Conservation (phyloP, 2,329 filamentous ascomycete species). For the Aspergillus sp. region DNA sequence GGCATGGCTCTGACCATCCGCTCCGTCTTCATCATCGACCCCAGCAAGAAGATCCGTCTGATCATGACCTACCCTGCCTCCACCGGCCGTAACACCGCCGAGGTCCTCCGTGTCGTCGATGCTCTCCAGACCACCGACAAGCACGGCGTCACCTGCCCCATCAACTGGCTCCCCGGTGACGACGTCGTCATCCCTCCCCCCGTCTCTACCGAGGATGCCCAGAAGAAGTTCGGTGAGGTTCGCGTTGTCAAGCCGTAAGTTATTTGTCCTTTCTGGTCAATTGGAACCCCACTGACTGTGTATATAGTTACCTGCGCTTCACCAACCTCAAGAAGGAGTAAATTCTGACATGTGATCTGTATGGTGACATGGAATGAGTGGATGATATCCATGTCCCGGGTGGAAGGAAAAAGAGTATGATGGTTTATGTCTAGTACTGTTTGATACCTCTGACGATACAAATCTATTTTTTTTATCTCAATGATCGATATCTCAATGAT, state of each 20-base stretch:
- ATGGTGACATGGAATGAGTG: background rate
- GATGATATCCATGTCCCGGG: constrained; percentile 1
- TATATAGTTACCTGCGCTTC: constrained; percentile 37
- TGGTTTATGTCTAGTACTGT: constrained; percentile 6
- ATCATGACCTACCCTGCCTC: constrained; percentile 92
- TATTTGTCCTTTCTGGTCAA: background rate
- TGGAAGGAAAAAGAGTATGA: constrained; percentile 9
- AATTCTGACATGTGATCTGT: constrained; percentile 8
- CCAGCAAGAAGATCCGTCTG: constrained; percentile 87
- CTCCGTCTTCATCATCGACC: constrained; percentile 93
- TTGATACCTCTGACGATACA: constrained; percentile 12
- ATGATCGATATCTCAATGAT: background rate
- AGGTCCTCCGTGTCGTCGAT: constrained; percentile 77
- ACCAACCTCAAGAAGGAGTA: constrained; percentile 36
- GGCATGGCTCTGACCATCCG: constrained; percentile 89
- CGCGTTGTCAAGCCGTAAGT: constrained; percentile 59
- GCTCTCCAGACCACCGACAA: constrained; percentile 83
- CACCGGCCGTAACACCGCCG: constrained; percentile 78
- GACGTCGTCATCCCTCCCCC: constrained; percentile 89
- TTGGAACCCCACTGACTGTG: constrained; percentile 1
- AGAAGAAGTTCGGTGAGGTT: constrained; percentile 79
- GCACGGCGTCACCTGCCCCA: constrained; percentile 83
- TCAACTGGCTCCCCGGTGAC: constrained; percentile 86
- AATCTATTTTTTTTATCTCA: background rate
- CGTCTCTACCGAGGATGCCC: constrained; percentile 80